Conservation (phyloP, 805 yeast genomes). For the Candida chauliodis region DNA sequence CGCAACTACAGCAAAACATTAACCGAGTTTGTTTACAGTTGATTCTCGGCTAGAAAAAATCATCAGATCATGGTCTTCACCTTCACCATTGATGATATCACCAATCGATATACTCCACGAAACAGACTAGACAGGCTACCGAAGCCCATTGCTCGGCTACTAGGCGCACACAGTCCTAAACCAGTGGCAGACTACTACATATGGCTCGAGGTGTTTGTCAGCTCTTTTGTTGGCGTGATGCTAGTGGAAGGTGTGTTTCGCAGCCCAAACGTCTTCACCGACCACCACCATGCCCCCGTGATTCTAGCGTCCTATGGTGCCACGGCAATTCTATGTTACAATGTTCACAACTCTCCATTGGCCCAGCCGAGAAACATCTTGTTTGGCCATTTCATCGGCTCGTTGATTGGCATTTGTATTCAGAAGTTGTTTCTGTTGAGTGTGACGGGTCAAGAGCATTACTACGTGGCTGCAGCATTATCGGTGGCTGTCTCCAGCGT, state of each 20-base stretch:
- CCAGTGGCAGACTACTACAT: constrained; percentile 35
- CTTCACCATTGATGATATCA: constrained; percentile 32
- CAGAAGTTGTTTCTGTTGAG: constrained; percentile 51
- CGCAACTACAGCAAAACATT: too few species aligned
- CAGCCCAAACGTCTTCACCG: constrained; percentile 30
- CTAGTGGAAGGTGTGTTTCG: constrained; percentile 46
- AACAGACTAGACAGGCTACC: constrained; percentile 32
- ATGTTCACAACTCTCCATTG: constrained; percentile 52
- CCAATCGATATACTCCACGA: constrained; percentile 26
- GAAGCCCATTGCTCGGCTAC: constrained; percentile 26
- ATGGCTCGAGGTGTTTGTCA: constrained; percentile 46
- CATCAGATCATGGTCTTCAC: constrained; percentile 34
- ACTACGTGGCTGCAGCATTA: constrained; percentile 58
- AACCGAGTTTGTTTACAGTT: too few species aligned
- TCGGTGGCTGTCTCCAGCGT: constrained; percentile 54
- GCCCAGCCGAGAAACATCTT: constrained; percentile 63
- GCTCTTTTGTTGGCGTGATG: constrained; percentile 45
- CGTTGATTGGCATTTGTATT: constrained; percentile 52
- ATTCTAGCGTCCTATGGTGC: constrained; percentile 63
- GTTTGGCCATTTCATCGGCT: constrained; percentile 52
- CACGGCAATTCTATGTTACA: constrained; percentile 55
- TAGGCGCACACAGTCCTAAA: constrained; percentile 35
- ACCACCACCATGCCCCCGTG: constrained; percentile 43
- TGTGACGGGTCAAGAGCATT: constrained; percentile 39
- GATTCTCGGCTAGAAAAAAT: too few species aligned